phyloP scores from a whole-genome alignment of 2,329 filamentous ascomycete genomes.

The Beauveria medogensis region DNA sequence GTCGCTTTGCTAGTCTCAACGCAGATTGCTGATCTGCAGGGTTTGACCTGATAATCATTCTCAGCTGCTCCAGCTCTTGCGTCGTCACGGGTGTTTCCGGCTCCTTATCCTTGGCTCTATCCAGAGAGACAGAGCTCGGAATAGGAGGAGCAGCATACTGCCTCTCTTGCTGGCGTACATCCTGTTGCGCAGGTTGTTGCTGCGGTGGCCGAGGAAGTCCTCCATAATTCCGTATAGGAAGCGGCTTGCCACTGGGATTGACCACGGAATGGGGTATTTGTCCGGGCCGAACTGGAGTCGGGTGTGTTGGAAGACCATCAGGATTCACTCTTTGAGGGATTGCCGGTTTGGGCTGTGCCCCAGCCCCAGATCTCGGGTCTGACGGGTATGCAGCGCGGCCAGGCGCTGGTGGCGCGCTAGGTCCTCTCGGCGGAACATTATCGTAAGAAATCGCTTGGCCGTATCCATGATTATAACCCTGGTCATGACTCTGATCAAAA shows the following conservation, averaged over 20 bases:
- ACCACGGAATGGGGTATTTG: constrained; percentile 51
- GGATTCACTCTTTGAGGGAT: constrained; percentile 24
- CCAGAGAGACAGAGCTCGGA: constrained; percentile 12
- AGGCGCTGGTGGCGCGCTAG: constrained; percentile 25
- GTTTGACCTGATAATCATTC: constrained; percentile 60
- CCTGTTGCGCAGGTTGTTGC: constrained; percentile 21
- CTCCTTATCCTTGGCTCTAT: constrained; percentile 9
- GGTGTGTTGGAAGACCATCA: constrained; percentile 50
- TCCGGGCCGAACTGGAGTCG: constrained; percentile 55
- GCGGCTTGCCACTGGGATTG: constrained; percentile 47
- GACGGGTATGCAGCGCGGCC: constrained; percentile 15
- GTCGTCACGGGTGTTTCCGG: constrained; percentile 52
- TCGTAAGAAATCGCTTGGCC: constrained; percentile 19
- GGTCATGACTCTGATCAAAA: not conserved
- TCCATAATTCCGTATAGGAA: constrained; percentile 49
- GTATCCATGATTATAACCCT: constrained; percentile 17
- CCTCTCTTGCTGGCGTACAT: constrained; percentile 25
- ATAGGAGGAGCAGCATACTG: constrained; percentile 13
- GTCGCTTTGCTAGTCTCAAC: constrained; percentile 68
- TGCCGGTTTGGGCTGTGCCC: constrained; percentile 14
- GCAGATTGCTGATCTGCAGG: constrained; percentile 65
- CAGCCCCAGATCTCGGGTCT: constrained; percentile 18
- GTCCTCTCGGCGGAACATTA: constrained; percentile 21
- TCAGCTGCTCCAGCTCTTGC: constrained; percentile 69
- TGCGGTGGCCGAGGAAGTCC: constrained; percentile 30